Evolutionary conservation across 1,284 basidiomycete genomes (phyloP), one percentile per base, ranked within the genome.

Genomic region (Malassezia pachydermatis): DNA sequence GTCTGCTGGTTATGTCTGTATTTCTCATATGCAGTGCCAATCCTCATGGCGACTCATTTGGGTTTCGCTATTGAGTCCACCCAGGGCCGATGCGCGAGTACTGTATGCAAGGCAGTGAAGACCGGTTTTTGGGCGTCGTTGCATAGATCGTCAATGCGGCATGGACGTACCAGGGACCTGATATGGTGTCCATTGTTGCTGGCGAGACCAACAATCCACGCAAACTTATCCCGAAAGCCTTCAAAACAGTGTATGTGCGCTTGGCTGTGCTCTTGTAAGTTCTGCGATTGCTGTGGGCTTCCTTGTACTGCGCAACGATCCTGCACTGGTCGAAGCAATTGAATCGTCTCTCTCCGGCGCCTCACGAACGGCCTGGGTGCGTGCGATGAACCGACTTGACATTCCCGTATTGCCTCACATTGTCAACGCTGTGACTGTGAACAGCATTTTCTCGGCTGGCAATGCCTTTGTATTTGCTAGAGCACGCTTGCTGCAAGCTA

Each of bases 361-460:
- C 14, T 48, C 53, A 8, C 53, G 55, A 8, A 59, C 57, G 2
- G 63, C 67, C 32, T 69, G 61, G 80, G 60, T 67, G 27, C 46
- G 63, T 83, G 65, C 67, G 41, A 57, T 75, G 62, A 55, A 67
- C 25, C 48, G 58, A 11, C 66, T 74, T 1, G 57, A 61, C 7
- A 73, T 73, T 35, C 65, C 79, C 57, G 77, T 75, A 9, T 35
- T 67, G 5, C 65, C 65, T 0, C 48, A 52, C 32, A 55, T 67
- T 39, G 86, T 89, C 74, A 92, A 92, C 70, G 87, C 88, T 25
- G 75, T 76, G 35, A 72, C 86, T 28, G 76, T 86, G 49, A 80
- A 82, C 22, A 85, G 85, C 1, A 88, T 88, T 1, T 84, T 79
- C n/a, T 88, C 84, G 5, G 86, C 88, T 5, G 85, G 84, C 2